Evolutionary conservation across 441 rosid genomes (phyloP), one percentile per base, ranked within the genome.

Genomic region (Francoa sonchifolia): DNA sequence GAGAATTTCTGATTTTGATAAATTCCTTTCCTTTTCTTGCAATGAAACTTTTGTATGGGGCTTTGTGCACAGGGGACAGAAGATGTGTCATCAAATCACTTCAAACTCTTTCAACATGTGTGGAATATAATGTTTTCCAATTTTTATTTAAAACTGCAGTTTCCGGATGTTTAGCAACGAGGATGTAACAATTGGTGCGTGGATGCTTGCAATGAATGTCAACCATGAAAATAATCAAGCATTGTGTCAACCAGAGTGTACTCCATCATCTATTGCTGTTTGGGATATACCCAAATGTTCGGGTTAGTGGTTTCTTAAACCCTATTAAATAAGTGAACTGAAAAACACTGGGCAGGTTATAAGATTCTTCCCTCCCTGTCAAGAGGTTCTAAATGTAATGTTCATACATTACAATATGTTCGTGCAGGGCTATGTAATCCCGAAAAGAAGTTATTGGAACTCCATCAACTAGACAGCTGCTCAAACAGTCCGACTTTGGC

Each of bases 201-300:
- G 92, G 98, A 85, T 89, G 92, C 80, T 89, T 37, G 92, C 96
- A 53, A 89, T 85, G 94, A 89, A 89, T 66, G 96, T 89, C 28
- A 62, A 79, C 40, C 94, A 85, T 11, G 98, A 89, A 70, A 59
- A 89, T 50, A 72, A 69, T 44, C 57, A 64, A 43, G 76, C 67
- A 38, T 72, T 85, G 17, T 82, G 94, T 57, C 65, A 55, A 60
- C 58, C 76, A 44, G 79, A 71, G 16, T 89, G 94, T 63, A 65
- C 79, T 1, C 46, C 80, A 13, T 36, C 78, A 43, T 76, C 89
- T 13, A 56, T 89, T 60, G 92, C 92, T 25, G 82, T 89, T 35
- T 82, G 88, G 95, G 97, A 85, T 65, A 73, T 89, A 51, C 98
- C 97, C 4, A 85, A 64, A 57, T 89, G 98, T 70, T 79, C 98